Evolutionary conservation across 164 flowering plant species (phyloP).

Genomic region (Hamamelis virginiana): DNA sequence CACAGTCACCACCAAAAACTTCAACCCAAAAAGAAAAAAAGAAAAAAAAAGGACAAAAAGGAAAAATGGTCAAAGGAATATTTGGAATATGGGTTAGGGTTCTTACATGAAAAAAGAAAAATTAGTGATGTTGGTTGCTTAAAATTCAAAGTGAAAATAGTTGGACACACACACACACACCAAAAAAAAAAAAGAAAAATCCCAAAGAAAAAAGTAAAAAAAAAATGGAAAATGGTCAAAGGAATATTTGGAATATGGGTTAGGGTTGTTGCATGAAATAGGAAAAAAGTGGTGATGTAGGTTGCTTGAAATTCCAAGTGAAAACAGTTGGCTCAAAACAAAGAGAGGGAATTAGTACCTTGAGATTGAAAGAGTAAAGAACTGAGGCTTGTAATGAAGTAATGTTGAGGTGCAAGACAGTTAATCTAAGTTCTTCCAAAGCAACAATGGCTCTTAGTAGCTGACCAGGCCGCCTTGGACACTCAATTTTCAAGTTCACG

Average conservation of each 20-base stretch:
- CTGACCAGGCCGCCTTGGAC: conserved; percentile 43
- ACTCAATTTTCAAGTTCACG: conserved; percentile 52
- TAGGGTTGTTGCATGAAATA: background rate
- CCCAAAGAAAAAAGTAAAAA: conserved; percentile 2
- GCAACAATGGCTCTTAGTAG: conserved; percentile 48
- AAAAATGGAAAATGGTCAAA: background rate
- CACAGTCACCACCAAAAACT: no score
- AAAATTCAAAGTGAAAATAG: no score
- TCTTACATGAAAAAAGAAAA: no score
- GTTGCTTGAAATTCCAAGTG: no score
- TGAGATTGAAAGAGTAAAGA: conserved; percentile 64
- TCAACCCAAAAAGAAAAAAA: conserved; percentile 1
- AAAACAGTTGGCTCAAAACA: no score
- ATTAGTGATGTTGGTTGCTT: no score
- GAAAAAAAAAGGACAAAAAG: background rate
- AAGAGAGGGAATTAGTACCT: conserved; percentile 39
- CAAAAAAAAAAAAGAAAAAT: no score
- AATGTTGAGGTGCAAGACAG: conserved; percentile 62
- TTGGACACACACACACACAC: no score
- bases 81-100: no score
- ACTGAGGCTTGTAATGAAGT: conserved; percentile 37
- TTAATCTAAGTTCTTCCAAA: conserved; percentile 48
- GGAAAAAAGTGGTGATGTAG: background rate
- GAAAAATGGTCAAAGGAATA: background rate
- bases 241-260: background rate